phyloP scores from a whole-genome alignment of 768 basidiomycete species.

The Serendipita sp. region DNA sequence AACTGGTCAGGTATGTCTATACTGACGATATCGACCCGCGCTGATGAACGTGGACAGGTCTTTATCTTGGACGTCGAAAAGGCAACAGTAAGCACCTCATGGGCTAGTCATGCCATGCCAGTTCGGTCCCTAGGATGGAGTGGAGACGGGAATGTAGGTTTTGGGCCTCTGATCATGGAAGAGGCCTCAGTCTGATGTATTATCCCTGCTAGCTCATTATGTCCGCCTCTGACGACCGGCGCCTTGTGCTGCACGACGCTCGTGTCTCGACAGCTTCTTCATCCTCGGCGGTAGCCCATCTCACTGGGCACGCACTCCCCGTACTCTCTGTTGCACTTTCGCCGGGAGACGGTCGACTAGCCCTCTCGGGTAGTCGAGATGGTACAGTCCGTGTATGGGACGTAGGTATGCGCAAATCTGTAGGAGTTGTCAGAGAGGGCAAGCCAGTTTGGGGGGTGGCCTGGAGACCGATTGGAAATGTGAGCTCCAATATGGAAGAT shows the following conservation, averaged over 20 bases:
- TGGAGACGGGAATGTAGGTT: conserved; percentile 29
- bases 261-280: conserved; percentile 50
- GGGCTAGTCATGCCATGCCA: conserved; percentile 78
- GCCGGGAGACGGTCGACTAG: conserved; percentile 54
- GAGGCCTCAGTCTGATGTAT: background rate
- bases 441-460: conserved; percentile 75
- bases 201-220: conserved; percentile 45
- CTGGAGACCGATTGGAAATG: conserved; percentile 42
- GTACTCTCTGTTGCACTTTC: conserved; percentile 70
- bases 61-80: conserved; percentile 71
- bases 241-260: conserved; percentile 80
- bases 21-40: background rate
- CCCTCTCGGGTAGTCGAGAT: conserved; percentile 73
- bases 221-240: conserved; percentile 85
- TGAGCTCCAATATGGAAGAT: background rate
- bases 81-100: conserved; percentile 45
- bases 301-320: conserved; percentile 85
- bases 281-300: conserved; percentile 63
- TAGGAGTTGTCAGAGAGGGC: conserved; percentile 61
- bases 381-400: conserved; percentile 83
- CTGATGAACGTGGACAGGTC: conserved; percentile 22
- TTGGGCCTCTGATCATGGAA: background rate
- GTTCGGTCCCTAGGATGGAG: conserved; percentile 84
- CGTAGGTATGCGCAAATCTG: conserved; percentile 50
- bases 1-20: conserved; percentile 38